Conservation (phyloP, 169 alveolate species). For the Babesia divergens region DNA sequence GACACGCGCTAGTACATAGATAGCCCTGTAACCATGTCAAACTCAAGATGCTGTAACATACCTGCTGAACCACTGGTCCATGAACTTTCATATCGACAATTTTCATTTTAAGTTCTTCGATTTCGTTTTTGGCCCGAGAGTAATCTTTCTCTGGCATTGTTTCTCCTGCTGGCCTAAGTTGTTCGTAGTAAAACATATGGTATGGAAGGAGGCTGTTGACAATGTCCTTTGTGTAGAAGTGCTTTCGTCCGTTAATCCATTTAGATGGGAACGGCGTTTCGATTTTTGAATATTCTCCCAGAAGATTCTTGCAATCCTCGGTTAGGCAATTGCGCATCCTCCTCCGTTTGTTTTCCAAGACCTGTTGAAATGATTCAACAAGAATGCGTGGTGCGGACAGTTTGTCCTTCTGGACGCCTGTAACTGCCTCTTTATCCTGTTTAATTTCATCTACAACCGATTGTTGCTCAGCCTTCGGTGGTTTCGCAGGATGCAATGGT, state of each 20-base stretch:
- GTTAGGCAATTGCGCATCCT: slow-evolving; percentile 37
- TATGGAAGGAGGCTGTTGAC: slow-evolving; percentile 39
- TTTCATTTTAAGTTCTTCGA: background rate
- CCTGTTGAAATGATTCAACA: slow-evolving; percentile 39
- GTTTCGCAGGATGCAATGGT: no score
- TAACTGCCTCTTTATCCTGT: slow-evolving; percentile 4
- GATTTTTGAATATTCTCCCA: slow-evolving; percentile 46
- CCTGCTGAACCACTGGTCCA: background rate
- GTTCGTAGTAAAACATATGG: slow-evolving; percentile 35
- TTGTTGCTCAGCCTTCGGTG: background rate
- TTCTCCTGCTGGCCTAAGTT: background rate
- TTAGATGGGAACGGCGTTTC: slow-evolving; percentile 19
- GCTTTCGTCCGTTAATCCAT: slow-evolving; percentile 4
- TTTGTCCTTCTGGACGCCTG: background rate
- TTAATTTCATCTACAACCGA: slow-evolving; percentile 33
- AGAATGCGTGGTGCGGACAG: slow-evolving; percentile 24
- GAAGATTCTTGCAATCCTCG: slow-evolving; percentile 52
- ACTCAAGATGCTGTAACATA: no score
- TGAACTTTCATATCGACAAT: background rate
- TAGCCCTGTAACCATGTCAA: no score
- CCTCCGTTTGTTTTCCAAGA: slow-evolving; percentile 18
- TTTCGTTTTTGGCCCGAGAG: background rate
- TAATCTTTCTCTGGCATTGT: background rate
- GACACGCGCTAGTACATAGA: background rate
- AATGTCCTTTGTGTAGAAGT: slow-evolving; percentile 17